Evolutionary conservation across 2,329 filamentous ascomycete species (phyloP), one percentile per base, ranked within the genome.

Genomic region (Passalora sequoiae): DNA sequence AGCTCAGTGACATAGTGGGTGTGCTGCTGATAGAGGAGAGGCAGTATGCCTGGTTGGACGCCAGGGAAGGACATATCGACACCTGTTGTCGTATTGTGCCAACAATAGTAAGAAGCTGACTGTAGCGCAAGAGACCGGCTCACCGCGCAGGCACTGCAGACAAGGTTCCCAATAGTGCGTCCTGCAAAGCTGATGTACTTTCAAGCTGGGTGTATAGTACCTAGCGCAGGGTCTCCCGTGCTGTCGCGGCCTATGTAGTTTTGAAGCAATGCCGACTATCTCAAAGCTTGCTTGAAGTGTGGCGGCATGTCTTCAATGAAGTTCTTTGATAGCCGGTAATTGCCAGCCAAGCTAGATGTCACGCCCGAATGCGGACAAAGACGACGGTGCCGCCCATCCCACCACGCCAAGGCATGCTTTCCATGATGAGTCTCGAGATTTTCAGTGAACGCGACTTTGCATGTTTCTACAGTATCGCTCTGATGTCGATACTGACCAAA

Each of bases 321-420:
- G 28, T 48, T 41, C 53, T 54, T 55, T 56, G 49, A 55, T n/a
- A 27, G 20, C 21, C 51, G 44, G 43, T 50, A 45, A 54, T 51
- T 52, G 40, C 48, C 44, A 49, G 47, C 43, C 43, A 20, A 44
- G 30, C 40, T 22, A 39, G 37, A 33, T 43, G 40, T 47, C 42
- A 39, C 38, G 40, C 20, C 49, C 50, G 50, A 49, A 55, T 50
- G 44, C 52, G 48, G 51, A 58, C 56, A 56, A 58, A 57, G 56
- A 44, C n/a, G 35, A 27, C 16, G 10, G 35, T 38, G 24, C 33
- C 38, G 29, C 21, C 25, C 13, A 15, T 22, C 19, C 15, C 12
- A 10, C n/a, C 20, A 16, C 30, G 27, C 30, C 21, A 17, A 13
- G 25, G 22, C 12, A 39, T 21, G 17, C 17, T 19, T 21, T 21